A percentile compares a stretch with the other conserved stretches of the same genome.
Conservation (phyloP, 2,329 filamentous ascomycete genomes). For the Cadophora gregata region DNA sequence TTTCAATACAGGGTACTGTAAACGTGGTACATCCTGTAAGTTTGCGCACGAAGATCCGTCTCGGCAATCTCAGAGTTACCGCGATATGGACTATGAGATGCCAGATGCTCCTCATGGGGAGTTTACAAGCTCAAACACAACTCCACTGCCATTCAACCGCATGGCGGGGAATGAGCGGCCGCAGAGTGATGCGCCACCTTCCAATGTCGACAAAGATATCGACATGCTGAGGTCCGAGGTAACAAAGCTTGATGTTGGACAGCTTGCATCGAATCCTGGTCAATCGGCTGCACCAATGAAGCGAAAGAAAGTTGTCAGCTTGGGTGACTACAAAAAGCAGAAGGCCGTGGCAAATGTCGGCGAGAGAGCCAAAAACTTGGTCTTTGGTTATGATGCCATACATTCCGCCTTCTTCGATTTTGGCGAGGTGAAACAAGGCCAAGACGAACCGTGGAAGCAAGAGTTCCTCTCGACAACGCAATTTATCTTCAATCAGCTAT, state of each 20-base stretch:
- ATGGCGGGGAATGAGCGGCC: background rate
- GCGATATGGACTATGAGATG: background rate
- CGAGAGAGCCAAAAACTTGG: slow-evolving; percentile 32
- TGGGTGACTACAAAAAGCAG: slow-evolving; percentile 28
- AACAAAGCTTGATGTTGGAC: background rate
- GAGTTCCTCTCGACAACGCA: slow-evolving; percentile 23
- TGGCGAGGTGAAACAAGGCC: slow-evolving; percentile 24
- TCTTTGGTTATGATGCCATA: slow-evolving; percentile 33
- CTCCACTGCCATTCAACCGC: slow-evolving; percentile 3
- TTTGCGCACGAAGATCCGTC: background rate
- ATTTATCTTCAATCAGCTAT: slow-evolving; percentile 37
- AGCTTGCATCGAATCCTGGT: background rate
- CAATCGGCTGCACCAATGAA: background rate
- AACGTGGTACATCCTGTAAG: background rate
- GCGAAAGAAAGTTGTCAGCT: slow-evolving; percentile 24
- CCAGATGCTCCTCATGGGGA: background rate
- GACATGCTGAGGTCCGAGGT: slow-evolving; percentile 16
- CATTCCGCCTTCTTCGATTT: slow-evolving; percentile 32
- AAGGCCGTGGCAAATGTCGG: slow-evolving; percentile 18
- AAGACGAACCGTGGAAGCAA: slow-evolving; percentile 28
- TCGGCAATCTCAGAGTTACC: background rate
- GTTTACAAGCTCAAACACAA: background rate
- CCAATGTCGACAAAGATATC: background rate
- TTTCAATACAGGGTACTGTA: background rate
- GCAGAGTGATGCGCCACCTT: background rate